Evolutionary conservation across 2,329 filamentous ascomycete genomes (phyloP).

Genomic region (Clathrospora elynae): DNA sequence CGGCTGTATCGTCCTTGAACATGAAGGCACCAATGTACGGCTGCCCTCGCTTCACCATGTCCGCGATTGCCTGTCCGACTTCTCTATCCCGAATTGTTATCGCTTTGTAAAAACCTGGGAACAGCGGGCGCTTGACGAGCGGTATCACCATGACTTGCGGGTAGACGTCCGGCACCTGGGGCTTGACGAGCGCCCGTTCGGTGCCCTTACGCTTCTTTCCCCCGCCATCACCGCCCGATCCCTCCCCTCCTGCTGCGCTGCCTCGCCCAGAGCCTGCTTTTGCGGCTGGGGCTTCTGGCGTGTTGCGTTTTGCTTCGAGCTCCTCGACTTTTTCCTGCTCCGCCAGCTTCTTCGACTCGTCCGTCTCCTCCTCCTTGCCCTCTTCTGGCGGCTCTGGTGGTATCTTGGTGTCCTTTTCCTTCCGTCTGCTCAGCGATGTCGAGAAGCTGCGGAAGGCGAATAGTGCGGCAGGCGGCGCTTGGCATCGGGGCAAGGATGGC

Average conservation of each 20-base stretch:
- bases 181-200: slow-evolving; percentile 84
- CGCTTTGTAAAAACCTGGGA: slow-evolving; percentile 98
- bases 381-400: slow-evolving; percentile 53
- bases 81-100: slow-evolving; percentile 94
- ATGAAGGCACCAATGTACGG: slow-evolving; percentile 97
- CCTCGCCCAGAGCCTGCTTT: slow-evolving; percentile 63
- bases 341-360: slow-evolving; percentile 50
- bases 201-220: slow-evolving; percentile 73
- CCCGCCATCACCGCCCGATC: slow-evolving; percentile 58
- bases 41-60: slow-evolving; percentile 95
- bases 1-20: slow-evolving; percentile 93
- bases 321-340: slow-evolving; percentile 51
- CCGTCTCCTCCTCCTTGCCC: slow-evolving; percentile 47
- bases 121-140: slow-evolving; percentile 89
- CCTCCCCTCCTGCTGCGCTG: slow-evolving; percentile 62
- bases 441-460: slow-evolving; percentile 48
- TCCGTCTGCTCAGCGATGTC: slow-evolving; percentile 55
- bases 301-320: slow-evolving; percentile 53
- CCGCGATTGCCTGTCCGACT: slow-evolving; percentile 88
- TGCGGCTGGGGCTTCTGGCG: slow-evolving; percentile 57
- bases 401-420: slow-evolving; percentile 60
- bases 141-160: slow-evolving; percentile 97
- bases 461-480: slow-evolving; percentile 39
- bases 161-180: slow-evolving; percentile 90
- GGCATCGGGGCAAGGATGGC: slow-evolving; percentile 28